Evolutionary conservation across 164 flowering plant genomes (phyloP).

Genomic region (Annona cherimola): DNA sequence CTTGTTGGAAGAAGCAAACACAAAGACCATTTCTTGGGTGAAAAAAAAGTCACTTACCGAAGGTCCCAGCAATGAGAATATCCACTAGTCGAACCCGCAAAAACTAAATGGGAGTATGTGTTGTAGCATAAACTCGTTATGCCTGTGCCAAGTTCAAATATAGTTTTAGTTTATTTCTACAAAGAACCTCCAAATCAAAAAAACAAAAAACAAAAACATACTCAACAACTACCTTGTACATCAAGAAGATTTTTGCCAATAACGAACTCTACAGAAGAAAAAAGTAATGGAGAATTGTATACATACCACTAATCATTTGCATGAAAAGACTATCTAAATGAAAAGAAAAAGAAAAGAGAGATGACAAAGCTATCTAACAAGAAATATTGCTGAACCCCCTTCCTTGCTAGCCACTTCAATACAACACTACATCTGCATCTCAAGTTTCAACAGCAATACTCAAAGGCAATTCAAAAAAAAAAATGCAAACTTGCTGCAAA

Average conservation of each 20-base stretch:
- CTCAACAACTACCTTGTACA: background rate
- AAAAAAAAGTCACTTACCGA: conserved; percentile 40
- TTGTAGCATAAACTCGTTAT: conserved; percentile 59
- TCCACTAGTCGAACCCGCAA: conserved; percentile 77
- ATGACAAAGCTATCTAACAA: too few relatives aligned
- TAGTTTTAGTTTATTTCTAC: background rate
- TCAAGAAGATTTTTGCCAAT: background rate
- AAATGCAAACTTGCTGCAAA: background rate
- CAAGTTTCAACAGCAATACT: background rate
- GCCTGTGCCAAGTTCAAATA: conserved; percentile 30
- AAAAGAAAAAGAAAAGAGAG: too few relatives aligned
- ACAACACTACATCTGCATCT: background rate
- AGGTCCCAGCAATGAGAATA: conserved; percentile 76
- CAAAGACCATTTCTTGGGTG: background rate
- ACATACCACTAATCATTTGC: too few relatives aligned
- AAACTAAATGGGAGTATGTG: conserved; percentile 54
- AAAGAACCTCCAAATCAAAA: background rate
- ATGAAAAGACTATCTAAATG: too few relatives aligned
- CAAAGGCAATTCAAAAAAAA: background rate
- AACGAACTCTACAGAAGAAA: background rate
- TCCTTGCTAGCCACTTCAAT: background rate
- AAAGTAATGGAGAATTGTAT: too few relatives aligned
- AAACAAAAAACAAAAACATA: background rate
- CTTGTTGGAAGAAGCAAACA: background rate
- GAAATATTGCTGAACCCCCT: too few relatives aligned